These are phyloP conservation scores for Penicillium vulpinum DNA, from an alignment of 2,329 filamentous ascomycete genomes.

Conservation along the genomic window DNA sequence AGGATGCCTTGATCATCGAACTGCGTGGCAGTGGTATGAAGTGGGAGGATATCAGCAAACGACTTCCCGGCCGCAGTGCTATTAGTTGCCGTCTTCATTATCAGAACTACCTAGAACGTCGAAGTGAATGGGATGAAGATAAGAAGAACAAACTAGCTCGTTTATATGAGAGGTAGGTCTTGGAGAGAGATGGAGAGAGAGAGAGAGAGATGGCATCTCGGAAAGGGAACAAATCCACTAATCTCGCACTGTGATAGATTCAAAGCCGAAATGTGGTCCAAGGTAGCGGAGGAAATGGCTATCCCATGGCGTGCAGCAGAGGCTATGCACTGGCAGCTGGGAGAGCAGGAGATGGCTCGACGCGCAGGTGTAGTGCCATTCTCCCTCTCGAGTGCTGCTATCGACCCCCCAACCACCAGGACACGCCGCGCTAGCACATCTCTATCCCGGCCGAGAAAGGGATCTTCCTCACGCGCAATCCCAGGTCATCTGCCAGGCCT, in stretches of 20 bases:
- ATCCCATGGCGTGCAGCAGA: conserved; percentile 95
- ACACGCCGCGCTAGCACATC: conserved; percentile 41
- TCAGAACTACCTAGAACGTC: conserved; percentile 92
- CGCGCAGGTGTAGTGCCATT: conserved; percentile 89
- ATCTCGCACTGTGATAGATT: conserved; percentile 62
- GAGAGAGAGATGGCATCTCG: neutral
- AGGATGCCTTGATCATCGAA: conserved; percentile 91
- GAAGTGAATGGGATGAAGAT: conserved; percentile 95
- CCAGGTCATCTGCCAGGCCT: conserved; percentile 24
- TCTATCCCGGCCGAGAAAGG: conserved; percentile 41
- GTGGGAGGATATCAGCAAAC: conserved; percentile 96
- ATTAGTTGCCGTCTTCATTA: conserved; percentile 95
- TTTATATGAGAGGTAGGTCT: conserved; percentile 84
- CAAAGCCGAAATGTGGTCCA: conserved; percentile 97
- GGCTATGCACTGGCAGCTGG: conserved; percentile 97
- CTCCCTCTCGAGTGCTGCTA: conserved; percentile 61
- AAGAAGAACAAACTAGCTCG: conserved; percentile 94
- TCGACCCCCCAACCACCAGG: conserved; percentile 48
- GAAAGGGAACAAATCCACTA: conserved; percentile 4
- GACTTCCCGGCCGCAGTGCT: conserved; percentile 82
- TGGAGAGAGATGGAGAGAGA: neutral
- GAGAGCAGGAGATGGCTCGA: conserved; percentile 89
- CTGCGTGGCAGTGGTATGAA: conserved; percentile 91
- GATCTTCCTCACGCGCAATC: conserved; percentile 41
- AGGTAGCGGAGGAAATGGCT: conserved; percentile 90